Evolutionary conservation across 495 filamentous ascomycete species (phyloP).

Genomic region (Tuber magnatum): DNA sequence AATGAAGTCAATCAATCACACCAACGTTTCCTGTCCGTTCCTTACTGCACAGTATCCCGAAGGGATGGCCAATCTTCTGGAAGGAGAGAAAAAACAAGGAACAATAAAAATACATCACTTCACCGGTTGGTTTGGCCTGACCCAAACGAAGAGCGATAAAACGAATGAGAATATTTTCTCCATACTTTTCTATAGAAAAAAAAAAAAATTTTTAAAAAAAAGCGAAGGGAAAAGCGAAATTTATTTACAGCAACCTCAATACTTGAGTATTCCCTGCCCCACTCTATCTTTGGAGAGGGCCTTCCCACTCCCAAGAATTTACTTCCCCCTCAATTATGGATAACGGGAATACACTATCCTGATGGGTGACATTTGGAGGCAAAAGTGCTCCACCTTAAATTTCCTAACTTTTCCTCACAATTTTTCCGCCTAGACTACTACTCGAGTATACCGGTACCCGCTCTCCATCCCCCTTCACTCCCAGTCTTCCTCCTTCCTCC

Average conservation of each 20-base stretch:
- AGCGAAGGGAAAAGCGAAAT: not conserved
- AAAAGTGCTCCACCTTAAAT: not conserved
- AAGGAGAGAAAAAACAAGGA: not conserved
- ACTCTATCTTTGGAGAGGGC: not conserved
- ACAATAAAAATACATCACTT: not conserved
- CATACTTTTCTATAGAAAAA: not conserved
- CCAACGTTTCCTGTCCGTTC: not conserved
- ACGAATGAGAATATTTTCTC: not conserved
- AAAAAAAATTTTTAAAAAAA: not conserved
- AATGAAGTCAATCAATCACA: not conserved
- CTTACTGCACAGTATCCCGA: not conserved
- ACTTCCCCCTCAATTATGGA: not conserved
- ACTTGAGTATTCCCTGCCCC: not conserved
- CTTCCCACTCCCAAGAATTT: not conserved
- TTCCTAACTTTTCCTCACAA: too few species aligned
- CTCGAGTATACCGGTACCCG: not conserved
- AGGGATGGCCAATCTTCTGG: conserved; percentile 1
- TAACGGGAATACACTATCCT: not conserved
- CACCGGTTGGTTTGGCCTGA: not conserved
- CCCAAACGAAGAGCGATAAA: not conserved
- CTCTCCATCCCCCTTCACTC: not conserved
- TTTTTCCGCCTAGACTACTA: not conserved
- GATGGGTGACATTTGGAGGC: not conserved
- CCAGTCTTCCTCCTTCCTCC: not conserved
- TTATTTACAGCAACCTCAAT: not conserved